These are phyloP conservation scores for Teratosphaeria destructans DNA, from an alignment of 2,329 filamentous ascomycete genomes.

Conservation along the genomic window DNA sequence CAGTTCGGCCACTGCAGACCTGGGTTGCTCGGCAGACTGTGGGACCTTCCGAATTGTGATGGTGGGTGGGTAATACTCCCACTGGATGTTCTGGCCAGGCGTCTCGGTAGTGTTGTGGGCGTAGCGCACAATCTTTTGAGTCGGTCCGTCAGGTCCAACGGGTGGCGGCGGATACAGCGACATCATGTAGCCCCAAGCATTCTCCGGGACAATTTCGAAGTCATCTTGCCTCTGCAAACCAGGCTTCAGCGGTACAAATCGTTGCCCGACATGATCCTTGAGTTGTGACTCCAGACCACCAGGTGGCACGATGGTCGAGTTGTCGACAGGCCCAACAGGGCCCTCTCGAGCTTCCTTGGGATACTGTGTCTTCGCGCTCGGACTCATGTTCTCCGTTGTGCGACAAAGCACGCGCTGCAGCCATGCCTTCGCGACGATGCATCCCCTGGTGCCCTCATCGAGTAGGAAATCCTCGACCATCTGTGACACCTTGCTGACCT, in stretches of 20 bases:
- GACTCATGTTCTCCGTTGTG: conserved; percentile 47
- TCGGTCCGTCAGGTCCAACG: conserved; percentile 52
- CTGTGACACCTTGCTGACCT: conserved; percentile 62
- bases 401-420: conserved; percentile 61
- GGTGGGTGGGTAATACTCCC: conserved; percentile 74
- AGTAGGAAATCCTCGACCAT: conserved; percentile 44
- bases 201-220: conserved; percentile 65
- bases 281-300: conserved; percentile 19
- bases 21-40: conserved; percentile 25
- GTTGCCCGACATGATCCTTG: conserved; percentile 13
- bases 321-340: conserved; percentile 73
- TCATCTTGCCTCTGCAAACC: conserved; percentile 55
- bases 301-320: conserved; percentile 61
- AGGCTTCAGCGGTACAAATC: conserved; percentile 63
- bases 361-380: conserved; percentile 33
- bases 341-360: conserved; percentile 51
- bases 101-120: conserved; percentile 64
- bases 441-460: conserved; percentile 65
- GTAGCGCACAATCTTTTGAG: conserved; percentile 57
- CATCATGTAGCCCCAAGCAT: conserved; percentile 72
- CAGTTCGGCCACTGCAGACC: conserved; percentile 7
- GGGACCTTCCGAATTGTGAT: conserved; percentile 76
- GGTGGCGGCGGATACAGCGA: conserved; percentile 53
- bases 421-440: conserved; percentile 71
- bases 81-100: conserved; percentile 57